phyloP scores from a whole-genome alignment of 2,329 filamentous ascomycete genomes.

The Fusarium sp. region DNA sequence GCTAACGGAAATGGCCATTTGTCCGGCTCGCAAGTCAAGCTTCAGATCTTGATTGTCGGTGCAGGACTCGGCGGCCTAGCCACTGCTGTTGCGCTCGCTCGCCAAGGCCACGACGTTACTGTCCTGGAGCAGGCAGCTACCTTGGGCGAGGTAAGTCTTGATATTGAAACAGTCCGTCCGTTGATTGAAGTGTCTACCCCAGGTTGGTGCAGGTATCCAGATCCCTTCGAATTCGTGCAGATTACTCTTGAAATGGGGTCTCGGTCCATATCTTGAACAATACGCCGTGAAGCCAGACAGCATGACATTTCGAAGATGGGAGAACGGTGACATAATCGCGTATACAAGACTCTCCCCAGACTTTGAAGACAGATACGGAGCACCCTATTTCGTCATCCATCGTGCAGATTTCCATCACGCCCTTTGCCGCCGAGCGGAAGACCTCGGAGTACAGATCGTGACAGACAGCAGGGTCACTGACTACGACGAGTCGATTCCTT shows the following conservation, averaged over 20 bases:
- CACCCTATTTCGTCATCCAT: background rate
- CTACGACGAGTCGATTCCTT: background rate
- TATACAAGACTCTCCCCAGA: background rate
- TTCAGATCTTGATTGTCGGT: background rate
- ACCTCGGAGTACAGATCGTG: background rate
- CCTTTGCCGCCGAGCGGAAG: background rate
- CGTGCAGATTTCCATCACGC: background rate
- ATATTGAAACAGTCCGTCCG: accelerated
- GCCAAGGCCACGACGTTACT: background rate
- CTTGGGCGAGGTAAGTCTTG: background rate
- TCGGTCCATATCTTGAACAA: background rate
- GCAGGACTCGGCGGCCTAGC: slow-evolving; percentile 1
- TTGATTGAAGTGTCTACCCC: accelerated
- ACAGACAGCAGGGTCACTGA: background rate
- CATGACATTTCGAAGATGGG: slow-evolving; percentile 7
- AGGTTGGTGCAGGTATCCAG: slow-evolving; percentile 9
- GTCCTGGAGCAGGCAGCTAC: background rate
- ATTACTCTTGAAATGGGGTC: background rate
- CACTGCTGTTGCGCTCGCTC: background rate
- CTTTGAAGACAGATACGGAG: background rate
- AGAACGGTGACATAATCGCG: background rate
- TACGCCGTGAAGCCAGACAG: background rate
- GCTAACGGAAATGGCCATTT: background rate
- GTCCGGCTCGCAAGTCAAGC: background rate
- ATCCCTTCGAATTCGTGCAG: background rate